These are phyloP conservation scores for Penicillium paneum DNA, from an alignment of 2,329 filamentous ascomycete genomes.

Conservation along the genomic window DNA sequence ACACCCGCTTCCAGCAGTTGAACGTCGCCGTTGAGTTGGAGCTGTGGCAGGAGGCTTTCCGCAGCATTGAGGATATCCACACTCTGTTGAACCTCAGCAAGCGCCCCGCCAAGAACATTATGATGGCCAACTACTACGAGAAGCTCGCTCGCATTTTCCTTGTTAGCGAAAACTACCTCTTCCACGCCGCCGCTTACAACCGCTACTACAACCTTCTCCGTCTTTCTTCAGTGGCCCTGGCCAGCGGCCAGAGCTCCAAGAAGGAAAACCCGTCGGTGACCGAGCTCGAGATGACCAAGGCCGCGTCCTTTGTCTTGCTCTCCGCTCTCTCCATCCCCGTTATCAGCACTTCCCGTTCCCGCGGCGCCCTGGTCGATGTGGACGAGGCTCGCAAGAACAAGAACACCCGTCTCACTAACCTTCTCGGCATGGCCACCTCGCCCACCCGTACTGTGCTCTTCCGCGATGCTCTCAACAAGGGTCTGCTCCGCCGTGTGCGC, in stretches of 20 bases:
- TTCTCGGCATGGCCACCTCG: slow-evolving; percentile 86
- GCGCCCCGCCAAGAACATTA: slow-evolving; percentile 94
- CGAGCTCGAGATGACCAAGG: slow-evolving; percentile 87
- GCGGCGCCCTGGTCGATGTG: slow-evolving; percentile 92
- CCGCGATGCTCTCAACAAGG: slow-evolving; percentile 93
- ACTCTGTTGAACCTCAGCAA: slow-evolving; percentile 96
- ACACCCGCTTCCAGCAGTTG: slow-evolving; percentile 96
- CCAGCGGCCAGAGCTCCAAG: slow-evolving; percentile 83
- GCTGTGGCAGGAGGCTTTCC: slow-evolving; percentile 98
- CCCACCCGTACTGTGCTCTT: slow-evolving; percentile 88
- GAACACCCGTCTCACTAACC: slow-evolving; percentile 93
- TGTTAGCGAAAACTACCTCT: slow-evolving; percentile 98
- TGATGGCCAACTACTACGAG: slow-evolving; percentile 99
- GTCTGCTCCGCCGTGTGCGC: slow-evolving; percentile 83
- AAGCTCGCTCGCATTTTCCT: slow-evolving; percentile 98
- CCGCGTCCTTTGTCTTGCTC: slow-evolving; percentile 90
- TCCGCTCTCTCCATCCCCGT: slow-evolving; percentile 97
- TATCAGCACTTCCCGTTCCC: slow-evolving; percentile 95
- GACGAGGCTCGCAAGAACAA: slow-evolving; percentile 98
- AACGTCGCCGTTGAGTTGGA: slow-evolving; percentile 98
- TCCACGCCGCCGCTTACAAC: slow-evolving; percentile 97
- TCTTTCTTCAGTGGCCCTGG: slow-evolving; percentile 79
- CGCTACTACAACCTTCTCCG: slow-evolving; percentile 95
- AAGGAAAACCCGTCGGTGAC: slow-evolving; percentile 87
- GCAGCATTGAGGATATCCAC: slow-evolving; percentile 98